A percentile compares a stretch with the other conserved stretches of the same genome.
Evolutionary conservation across 129 eudicot genomes (phyloP).

Genomic region (Solidago caesia): DNA sequence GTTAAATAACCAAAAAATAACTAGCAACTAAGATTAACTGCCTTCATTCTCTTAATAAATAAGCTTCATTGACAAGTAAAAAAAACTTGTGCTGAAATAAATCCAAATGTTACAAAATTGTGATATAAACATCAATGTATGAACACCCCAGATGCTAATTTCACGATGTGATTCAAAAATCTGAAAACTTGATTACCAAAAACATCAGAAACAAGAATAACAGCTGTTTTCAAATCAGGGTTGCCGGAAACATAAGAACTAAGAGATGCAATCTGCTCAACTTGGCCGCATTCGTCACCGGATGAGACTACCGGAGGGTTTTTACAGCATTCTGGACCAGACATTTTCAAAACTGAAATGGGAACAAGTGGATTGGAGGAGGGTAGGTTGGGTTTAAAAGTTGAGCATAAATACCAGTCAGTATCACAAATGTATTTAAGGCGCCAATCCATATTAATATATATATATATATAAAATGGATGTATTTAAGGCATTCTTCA

Average conservation of each 20-base stretch:
- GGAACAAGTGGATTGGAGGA: not conserved
- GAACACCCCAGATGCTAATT: not conserved
- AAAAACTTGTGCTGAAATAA: not conserved
- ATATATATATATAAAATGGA: no score
- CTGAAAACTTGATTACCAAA: slow-evolving; percentile 12
- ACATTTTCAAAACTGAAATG: slow-evolving; percentile 11
- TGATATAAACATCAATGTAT: not conserved
- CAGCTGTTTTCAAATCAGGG: slow-evolving; percentile 31
- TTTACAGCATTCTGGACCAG: slow-evolving; percentile 43
- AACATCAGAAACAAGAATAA: slow-evolving; percentile 42
- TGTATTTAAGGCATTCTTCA: no score
- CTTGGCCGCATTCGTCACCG: slow-evolving; percentile 20
- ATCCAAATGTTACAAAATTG: not conserved
- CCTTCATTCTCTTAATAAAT: not conserved
- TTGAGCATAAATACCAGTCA: no score
- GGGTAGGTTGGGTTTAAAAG: not conserved
- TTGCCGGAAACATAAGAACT: slow-evolving; percentile 38
- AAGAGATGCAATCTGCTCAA: slow-evolving; percentile 37
- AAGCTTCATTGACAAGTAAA: slow-evolving; percentile 14
- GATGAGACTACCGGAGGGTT: slow-evolving; percentile 35
- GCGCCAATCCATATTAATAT: no score
- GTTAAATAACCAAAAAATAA: not conserved
- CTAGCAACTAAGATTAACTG: not conserved
- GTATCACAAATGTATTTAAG: no score
- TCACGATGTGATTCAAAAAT: not conserved